A percentile compares a stretch with the other conserved stretches of the same genome.
Conservation (phyloP, 2,329 filamentous ascomycete genomes). For the Monilinia polystroma region DNA sequence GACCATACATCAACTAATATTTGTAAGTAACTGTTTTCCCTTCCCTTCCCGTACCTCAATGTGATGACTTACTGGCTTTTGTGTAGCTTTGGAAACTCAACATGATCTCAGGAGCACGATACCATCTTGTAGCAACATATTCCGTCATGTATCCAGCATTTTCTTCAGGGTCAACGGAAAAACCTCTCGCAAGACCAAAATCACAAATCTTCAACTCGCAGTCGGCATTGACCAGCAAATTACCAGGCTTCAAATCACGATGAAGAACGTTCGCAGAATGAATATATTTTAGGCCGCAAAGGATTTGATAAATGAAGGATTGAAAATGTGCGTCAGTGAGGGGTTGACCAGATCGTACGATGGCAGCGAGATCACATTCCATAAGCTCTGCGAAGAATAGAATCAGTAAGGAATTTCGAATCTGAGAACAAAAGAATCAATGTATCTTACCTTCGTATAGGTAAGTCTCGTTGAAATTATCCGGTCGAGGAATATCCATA, state of each 20-base stretch:
- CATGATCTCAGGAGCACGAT: conserved; percentile 98
- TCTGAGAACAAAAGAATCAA: not conserved
- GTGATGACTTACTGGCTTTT: conserved; percentile 84
- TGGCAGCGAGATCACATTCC: conserved; percentile 97
- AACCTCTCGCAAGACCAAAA: conserved; percentile 93
- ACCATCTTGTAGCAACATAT: conserved; percentile 98
- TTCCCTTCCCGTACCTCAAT: conserved; percentile 10
- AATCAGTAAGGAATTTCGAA: conserved; percentile 22
- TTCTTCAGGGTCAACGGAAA: conserved; percentile 95
- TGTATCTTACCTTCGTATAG: conserved; percentile 79
- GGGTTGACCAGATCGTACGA: conserved; percentile 95
- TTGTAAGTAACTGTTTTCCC: conserved; percentile 23
- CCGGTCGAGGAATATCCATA: conserved; percentile 97
- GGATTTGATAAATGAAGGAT: conserved; percentile 99
- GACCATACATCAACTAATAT: conserved; percentile 96
- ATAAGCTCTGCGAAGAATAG: conserved; percentile 71
- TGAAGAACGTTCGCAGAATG: conserved; percentile 98
- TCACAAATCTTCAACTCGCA: conserved; percentile 99
- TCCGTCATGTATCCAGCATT: conserved; percentile 99
- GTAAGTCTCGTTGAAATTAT: conserved; percentile 99
- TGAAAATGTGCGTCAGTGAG: conserved; percentile 99
- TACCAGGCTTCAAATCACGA: conserved; percentile 94
- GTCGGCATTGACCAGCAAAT: conserved; percentile 95
- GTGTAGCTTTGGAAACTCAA: conserved; percentile 99
- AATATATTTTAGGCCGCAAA: conserved; percentile 98